A percentile compares a stretch with the other conserved stretches of the same genome.
These are phyloP conservation scores for Stereocaulon alpinum DNA, from an alignment of 495 filamentous ascomycete genomes.

Conservation along the genomic window DNA sequence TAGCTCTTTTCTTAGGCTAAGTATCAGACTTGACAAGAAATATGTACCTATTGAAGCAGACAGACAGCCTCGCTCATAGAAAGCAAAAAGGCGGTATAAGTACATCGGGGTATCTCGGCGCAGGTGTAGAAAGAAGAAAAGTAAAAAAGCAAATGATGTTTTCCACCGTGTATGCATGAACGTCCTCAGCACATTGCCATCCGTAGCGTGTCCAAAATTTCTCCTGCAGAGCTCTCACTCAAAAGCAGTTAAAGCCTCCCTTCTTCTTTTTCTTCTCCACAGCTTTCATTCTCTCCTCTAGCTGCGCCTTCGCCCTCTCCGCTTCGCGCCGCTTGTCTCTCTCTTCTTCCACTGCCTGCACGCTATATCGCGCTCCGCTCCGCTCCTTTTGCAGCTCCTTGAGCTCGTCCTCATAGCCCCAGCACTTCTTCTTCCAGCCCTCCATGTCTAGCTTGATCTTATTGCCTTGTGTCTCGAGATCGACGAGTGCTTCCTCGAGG, in stretches of 20 bases:
- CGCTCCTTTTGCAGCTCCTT: constrained; percentile 58
- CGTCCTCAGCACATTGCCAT: constrained; percentile 5
- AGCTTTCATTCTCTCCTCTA: constrained; percentile 91
- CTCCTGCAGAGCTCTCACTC: neutral
- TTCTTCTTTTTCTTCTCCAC: constrained; percentile 97
- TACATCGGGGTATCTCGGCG: constrained; percentile 2
- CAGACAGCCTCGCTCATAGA: neutral
- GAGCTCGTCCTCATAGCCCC: constrained; percentile 68
- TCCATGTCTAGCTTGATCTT: constrained; percentile 80
- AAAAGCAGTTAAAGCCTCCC: constrained; percentile 95
- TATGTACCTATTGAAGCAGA: neutral
- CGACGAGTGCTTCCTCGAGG: constrained; percentile 87
- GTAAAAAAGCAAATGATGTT: neutral
- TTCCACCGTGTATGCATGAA: neutral
- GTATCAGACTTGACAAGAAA: neutral
- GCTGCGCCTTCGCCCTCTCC: constrained; percentile 72
- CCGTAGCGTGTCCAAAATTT: neutral
- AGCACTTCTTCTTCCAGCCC: constrained; percentile 76
- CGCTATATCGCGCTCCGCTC: constrained; percentile 62
- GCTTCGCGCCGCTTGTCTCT: constrained; percentile 75
- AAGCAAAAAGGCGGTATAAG: neutral
- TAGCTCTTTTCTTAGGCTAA: neutral
- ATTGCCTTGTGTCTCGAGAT: constrained; percentile 78
- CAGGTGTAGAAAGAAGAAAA: neutral
- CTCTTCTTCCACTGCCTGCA: constrained; percentile 93